phyloP scores from a whole-genome alignment of 2,329 filamentous ascomycete genomes.

The Colletotrichum ledebouriae region DNA sequence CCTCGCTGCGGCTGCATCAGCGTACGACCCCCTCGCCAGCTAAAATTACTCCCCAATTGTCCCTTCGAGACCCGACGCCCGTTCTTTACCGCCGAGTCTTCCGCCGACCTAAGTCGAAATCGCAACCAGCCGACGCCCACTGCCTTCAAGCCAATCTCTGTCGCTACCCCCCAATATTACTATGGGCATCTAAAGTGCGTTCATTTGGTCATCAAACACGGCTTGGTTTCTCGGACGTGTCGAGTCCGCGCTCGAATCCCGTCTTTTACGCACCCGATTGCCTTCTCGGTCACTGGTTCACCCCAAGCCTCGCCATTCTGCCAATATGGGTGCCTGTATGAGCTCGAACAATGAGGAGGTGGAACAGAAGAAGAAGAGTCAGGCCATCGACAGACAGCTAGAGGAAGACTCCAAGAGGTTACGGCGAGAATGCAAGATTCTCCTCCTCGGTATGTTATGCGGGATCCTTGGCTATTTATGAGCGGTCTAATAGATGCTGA shows the following conservation, averaged over 20 bases:
- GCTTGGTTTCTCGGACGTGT: conserved; percentile 3
- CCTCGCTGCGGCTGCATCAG: background rate
- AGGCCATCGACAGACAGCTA: conserved; percentile 92
- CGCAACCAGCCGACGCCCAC: conserved; percentile 1
- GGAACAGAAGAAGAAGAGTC: conserved; percentile 96
- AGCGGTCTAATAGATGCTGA: conserved; percentile 20
- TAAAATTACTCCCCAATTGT: background rate
- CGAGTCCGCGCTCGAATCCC: conserved; percentile 21
- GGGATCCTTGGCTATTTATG: background rate
- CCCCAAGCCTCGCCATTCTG: conserved; percentile 2
- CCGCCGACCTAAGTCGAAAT: conserved; percentile 20
- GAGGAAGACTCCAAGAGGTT: conserved; percentile 95
- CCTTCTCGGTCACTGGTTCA: conserved; percentile 6
- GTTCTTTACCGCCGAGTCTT: conserved; percentile 29
- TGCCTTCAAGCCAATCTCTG: background rate
- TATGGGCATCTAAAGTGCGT: conserved; percentile 41
- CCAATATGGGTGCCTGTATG: conserved; percentile 92
- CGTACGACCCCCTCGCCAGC: conserved; percentile 1
- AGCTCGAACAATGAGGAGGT: conserved; percentile 88
- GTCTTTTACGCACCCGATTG: conserved; percentile 3
- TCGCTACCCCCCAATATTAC: conserved; percentile 11
- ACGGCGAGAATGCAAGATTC: conserved; percentile 98
- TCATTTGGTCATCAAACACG: conserved; percentile 8
- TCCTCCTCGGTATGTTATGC: conserved; percentile 83
- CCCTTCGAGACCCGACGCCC: conserved; percentile 7